Base-by-base conservation (phyloP, 2,329 filamentous ascomycete species). In the Alternaria ethzedia region DNA sequence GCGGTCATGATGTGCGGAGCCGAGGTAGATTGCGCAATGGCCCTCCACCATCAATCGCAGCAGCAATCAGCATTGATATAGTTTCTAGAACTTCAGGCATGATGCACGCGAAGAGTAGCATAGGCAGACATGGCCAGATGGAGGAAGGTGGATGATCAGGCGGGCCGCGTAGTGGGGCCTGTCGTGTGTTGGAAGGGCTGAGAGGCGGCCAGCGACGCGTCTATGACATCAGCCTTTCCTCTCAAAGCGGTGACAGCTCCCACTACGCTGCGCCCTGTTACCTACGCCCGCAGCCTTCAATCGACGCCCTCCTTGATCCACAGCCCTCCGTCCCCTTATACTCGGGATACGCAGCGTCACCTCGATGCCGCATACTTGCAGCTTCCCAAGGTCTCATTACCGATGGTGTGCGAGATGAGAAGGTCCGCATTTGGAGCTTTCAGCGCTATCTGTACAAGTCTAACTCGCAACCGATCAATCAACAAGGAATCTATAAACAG, bases 1-100 rank as follows among this genome's bases (percentile, higher is more conserved):
- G 25, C 20, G 7, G 57, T 25, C 58, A 64, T 64, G 28, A 9
- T 57, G 43, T 58, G 46, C 12, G 23, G 32, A 51, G 23, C n/a
- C 21, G 9, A 49, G 45, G n/a, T 25, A 50, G 21, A 12, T 12
- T 49, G 12, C 44, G 15, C 43, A 11, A 5, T 23, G 6, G 8
- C 5, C 17, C 20, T 49, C 17, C 6, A 15, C 6, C 1, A 11
- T 41, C 11, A 6, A 11, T n/a, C n/a, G 49, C 20, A 20, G 10
- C 54, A 57, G 20, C 20, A 9, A 36, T n/a, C 44, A 6, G 12
- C 36, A 25, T 41, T 49, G 17, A 49, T 57, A 36, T 49, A 41
- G 25, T 12, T 3, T 28, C n/a, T 0, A 7, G 15, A n/a, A 20
- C 10, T 20, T 7, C 15, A 41, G 36, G 36, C 51, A 44, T 21